These are phyloP conservation scores for Talaromyces adpressus DNA, from an alignment of 495 filamentous ascomycete genomes.

Conservation along the genomic window DNA sequence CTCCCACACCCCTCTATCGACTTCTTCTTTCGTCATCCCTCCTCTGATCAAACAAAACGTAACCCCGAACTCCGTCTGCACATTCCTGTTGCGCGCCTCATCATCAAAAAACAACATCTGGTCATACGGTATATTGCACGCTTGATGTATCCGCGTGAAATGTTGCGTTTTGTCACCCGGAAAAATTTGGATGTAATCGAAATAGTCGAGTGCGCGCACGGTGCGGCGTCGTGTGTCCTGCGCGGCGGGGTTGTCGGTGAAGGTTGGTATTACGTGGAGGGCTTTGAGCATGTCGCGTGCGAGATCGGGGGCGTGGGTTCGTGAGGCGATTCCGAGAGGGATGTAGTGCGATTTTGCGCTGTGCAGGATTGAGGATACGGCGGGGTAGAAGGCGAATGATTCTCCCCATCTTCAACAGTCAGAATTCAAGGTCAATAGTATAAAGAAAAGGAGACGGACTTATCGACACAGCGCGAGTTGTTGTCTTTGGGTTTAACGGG, in stretches of 20 bases:
- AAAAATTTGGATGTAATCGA: constrained; percentile 83
- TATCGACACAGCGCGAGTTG: constrained; percentile 46
- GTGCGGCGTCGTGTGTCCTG: constrained; percentile 21
- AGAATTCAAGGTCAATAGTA: no score
- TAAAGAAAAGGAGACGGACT: constrained; percentile 4
- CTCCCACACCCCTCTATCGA: constrained; percentile 71
- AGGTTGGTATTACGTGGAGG: constrained; percentile 55
- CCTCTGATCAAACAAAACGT: constrained; percentile 74
- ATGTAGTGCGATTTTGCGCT: constrained; percentile 51
- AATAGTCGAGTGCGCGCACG: constrained; percentile 62
- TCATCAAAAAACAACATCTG: constrained; percentile 99
- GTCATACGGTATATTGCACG: constrained; percentile 54
- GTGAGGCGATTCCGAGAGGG: constrained; percentile 68
- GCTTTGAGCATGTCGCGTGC: constrained; percentile 73
- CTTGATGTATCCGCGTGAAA: constrained; percentile 63
- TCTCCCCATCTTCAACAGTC: constrained; percentile 50
- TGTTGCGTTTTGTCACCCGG: constrained; percentile 81
- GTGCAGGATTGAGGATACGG: constrained; percentile 66
- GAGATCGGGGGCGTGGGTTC: constrained; percentile 73
- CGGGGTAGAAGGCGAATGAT: constrained; percentile 71
- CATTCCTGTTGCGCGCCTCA: constrained; percentile 78
- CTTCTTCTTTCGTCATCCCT: constrained; percentile 70
- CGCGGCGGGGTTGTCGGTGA: constrained; percentile 31
- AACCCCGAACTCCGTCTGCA: constrained; percentile 72
- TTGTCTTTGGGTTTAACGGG: constrained; percentile 62